Conservation (phyloP, 2,329 filamentous ascomycete species). For the Rhexocercosporidium sp. region DNA sequence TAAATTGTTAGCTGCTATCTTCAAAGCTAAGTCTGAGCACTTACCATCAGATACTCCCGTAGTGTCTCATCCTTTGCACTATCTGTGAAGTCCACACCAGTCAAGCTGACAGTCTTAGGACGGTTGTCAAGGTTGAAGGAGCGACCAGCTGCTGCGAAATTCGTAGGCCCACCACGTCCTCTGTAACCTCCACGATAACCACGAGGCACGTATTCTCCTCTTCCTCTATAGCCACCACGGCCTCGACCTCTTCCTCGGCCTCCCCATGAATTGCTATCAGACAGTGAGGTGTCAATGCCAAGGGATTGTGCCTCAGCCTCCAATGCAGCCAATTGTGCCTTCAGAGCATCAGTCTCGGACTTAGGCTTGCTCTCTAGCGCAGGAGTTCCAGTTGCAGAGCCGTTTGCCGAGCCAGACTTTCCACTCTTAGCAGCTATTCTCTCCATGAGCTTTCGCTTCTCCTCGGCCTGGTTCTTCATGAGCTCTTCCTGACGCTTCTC, state of each 20-base stretch:
- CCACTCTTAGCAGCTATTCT: constrained; percentile 63
- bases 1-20: constrained; percentile 20
- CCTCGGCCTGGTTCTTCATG: constrained; percentile 66
- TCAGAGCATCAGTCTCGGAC: constrained; percentile 66
- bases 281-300: constrained; percentile 63
- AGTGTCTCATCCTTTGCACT: constrained; percentile 70
- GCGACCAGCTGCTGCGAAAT: constrained; percentile 40
- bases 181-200: constrained; percentile 51
- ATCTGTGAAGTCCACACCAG: constrained; percentile 66
- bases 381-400: constrained; percentile 27
- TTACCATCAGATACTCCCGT: constrained; percentile 72
- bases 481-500: constrained; percentile 68
- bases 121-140: constrained; percentile 77
- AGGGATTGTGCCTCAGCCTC: constrained; percentile 74
- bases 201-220: constrained; percentile 45
- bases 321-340: constrained; percentile 72
- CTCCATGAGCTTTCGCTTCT: constrained; percentile 65
- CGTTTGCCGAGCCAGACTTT: constrained; percentile 29
- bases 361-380: constrained; percentile 39
- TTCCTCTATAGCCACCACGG: constrained; percentile 44
- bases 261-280: constrained; percentile 48
- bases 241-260: constrained; percentile 50
- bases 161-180: constrained; percentile 47
- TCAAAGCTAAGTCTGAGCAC: constrained; percentile 38
- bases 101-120: constrained; percentile 69